Evolutionary conservation across 2,329 filamentous ascomycete species (phyloP).

Genomic region (Exophiala aquamarina): DNA sequence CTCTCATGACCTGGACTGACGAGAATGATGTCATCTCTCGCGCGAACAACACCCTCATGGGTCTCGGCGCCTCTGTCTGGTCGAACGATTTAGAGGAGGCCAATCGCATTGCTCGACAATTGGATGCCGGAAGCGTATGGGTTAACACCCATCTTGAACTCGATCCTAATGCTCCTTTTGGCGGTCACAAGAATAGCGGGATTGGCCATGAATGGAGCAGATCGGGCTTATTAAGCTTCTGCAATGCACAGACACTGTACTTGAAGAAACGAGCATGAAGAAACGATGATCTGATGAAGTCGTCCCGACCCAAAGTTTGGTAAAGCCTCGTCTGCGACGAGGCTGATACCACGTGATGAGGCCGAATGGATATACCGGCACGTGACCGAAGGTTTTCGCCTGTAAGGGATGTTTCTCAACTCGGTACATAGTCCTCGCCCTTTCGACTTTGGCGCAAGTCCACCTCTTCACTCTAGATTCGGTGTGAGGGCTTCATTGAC

Average conservation of each 20-base stretch:
- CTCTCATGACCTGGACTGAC: slow-evolving; percentile 60
- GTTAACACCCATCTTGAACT: slow-evolving; percentile 49
- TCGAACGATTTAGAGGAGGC: slow-evolving; percentile 53
- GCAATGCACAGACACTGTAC: slow-evolving; percentile 27
- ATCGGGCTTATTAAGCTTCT: slow-evolving; percentile 28
- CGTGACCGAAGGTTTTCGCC: no score
- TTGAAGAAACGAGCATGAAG: slow-evolving; percentile 23
- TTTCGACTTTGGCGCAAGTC: no score
- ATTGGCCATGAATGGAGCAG: slow-evolving; percentile 32
- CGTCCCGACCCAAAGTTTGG: no score
- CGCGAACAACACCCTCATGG: slow-evolving; percentile 55
- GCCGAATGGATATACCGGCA: no score
- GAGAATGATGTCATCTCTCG: slow-evolving; percentile 61
- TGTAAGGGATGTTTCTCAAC: no score
- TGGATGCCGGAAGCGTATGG: slow-evolving; percentile 62
- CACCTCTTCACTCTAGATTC: no score
- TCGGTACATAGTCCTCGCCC: no score
- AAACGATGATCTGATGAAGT: no score
- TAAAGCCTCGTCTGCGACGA: no score
- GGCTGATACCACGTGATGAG: no score
- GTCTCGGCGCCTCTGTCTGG: slow-evolving; percentile 61
- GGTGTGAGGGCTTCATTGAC: no score
- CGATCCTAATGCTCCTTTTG: slow-evolving; percentile 25
- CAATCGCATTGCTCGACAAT: slow-evolving; percentile 50
- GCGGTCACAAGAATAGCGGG: slow-evolving; percentile 35